Conservation (phyloP, 805 yeast genomes). For the Yamadazyma olivae region DNA sequence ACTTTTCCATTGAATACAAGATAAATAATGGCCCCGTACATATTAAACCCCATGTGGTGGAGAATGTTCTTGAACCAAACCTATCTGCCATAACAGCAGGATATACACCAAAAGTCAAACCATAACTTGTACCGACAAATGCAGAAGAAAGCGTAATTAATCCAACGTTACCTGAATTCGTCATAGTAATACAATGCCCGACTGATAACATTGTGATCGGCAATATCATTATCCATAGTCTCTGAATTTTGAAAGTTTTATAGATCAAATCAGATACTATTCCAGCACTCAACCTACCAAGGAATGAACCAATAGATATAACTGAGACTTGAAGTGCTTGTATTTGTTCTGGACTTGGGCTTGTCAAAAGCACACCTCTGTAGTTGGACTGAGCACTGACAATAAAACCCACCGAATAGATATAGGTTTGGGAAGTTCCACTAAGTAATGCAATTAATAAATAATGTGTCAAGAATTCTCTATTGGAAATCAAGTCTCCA, state of each 20-base stretch:
- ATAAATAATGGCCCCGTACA: conserved; percentile 67
- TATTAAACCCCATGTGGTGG: conserved; percentile 73
- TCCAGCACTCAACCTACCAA: conserved; percentile 65
- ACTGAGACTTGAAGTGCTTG: conserved; percentile 74
- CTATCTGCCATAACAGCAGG: conserved; percentile 75
- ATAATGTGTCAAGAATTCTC: conserved; percentile 48
- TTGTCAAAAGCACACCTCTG: conserved; percentile 10
- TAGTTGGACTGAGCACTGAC: conserved; percentile 43
- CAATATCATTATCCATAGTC: conserved; percentile 62
- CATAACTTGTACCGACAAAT: conserved; percentile 64
- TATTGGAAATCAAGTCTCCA: conserved; percentile 19
- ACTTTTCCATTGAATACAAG: conserved; percentile 51
- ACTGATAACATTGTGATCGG: conserved; percentile 34
- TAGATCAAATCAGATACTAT: conserved; percentile 60
- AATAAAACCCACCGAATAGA: conserved; percentile 72
- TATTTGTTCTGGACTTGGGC: conserved; percentile 32
- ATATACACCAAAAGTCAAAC: conserved; percentile 67
- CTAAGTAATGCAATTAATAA: conserved; percentile 54
- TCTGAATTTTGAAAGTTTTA: conserved; percentile 48
- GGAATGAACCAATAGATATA: conserved; percentile 61
- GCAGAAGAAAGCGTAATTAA: conserved; percentile 49
- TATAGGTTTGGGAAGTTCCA: conserved; percentile 70
- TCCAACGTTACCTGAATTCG: conserved; percentile 22
- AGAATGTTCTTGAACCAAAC: conserved; percentile 64
- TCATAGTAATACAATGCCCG: conserved; percentile 36